Percentiles rank a stretch among this genome's conserved stretches.
These are phyloP conservation scores for Scheffersomyces stipitis DNA, from an alignment of 805 yeast species.

Conservation along the genomic window DNA sequence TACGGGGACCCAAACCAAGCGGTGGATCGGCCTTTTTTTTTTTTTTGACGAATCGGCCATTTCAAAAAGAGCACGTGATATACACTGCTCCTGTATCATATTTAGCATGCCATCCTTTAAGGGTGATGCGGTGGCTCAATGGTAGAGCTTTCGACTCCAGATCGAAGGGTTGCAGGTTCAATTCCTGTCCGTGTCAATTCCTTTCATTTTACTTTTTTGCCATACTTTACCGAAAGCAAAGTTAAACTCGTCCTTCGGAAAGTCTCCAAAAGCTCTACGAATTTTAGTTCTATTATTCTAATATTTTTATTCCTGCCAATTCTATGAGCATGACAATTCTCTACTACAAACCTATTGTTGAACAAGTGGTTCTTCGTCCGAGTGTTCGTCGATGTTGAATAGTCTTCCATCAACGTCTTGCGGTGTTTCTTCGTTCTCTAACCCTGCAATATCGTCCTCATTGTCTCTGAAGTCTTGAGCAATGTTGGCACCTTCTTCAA, in stretches of 20 bases:
- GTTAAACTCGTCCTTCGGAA: not conserved
- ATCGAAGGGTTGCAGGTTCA: slow-evolving; percentile 22
- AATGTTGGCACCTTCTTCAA: slow-evolving; percentile 26
- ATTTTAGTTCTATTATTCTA: not conserved
- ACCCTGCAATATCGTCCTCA: slow-evolving; percentile 20
- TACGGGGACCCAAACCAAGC: no score
- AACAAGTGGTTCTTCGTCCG: slow-evolving; percentile 13
- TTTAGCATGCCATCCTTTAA: slow-evolving; percentile 1
- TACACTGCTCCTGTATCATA: no score
- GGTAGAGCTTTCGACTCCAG: slow-evolving; percentile 22
- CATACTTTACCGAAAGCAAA: not conserved
- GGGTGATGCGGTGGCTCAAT: slow-evolving; percentile 23
- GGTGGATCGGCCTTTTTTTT: no score
- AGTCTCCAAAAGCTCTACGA: no score
- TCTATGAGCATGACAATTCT: not conserved
- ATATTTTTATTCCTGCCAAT: slow-evolving; percentile 2
- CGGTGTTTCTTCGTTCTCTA: slow-evolving; percentile 14
- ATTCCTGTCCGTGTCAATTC: slow-evolving; percentile 22
- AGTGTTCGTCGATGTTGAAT: slow-evolving; percentile 31
- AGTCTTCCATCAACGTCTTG: slow-evolving; percentile 22
- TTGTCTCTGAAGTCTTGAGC: slow-evolving; percentile 16
- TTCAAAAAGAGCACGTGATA: no score
- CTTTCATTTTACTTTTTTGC: not conserved
- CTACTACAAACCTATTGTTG: not conserved
- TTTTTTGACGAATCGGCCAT: no score